Evolutionary conservation across 2,329 filamentous ascomycete genomes (phyloP).

Genomic region (Colletotrichum tanaceti): DNA sequence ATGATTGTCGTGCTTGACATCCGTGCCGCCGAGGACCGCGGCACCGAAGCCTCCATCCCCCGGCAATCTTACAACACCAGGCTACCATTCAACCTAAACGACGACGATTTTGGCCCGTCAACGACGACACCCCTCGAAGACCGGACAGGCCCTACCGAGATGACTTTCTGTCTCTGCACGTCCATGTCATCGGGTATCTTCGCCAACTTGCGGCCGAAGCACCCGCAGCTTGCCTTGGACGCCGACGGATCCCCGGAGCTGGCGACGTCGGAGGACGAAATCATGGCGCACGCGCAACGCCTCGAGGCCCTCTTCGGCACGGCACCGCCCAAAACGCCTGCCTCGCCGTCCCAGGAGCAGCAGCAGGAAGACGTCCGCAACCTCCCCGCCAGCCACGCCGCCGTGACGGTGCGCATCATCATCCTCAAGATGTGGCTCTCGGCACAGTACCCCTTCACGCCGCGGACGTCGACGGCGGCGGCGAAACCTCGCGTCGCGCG

Average conservation of each 20-base stretch:
- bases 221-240: constrained; percentile 46
- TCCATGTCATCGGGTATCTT: constrained; percentile 55
- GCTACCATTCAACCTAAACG: constrained; percentile 65
- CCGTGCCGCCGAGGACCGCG: constrained; percentile 65
- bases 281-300: constrained; percentile 53
- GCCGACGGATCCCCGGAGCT: constrained; percentile 22
- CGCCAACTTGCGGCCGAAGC: constrained; percentile 49
- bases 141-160: constrained; percentile 54
- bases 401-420: constrained; percentile 54
- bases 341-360: constrained; percentile 2
- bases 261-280: constrained; percentile 52
- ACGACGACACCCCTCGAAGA: constrained; percentile 50
- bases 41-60: constrained; percentile 58
- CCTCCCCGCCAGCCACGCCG: constrained; percentile 52
- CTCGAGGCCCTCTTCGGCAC: constrained; percentile 56
- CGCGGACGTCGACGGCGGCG: constrained; percentile 43
- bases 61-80: constrained; percentile 58
- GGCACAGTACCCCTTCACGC: constrained; percentile 58
- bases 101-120: constrained; percentile 60
- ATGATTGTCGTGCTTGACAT: constrained; percentile 72
- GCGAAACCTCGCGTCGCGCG: constrained; percentile 50
- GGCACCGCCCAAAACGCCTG: constrained; percentile 46
- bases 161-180: constrained; percentile 55
- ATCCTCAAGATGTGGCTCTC: constrained; percentile 61
- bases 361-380: constrained; percentile 41